These are phyloP conservation scores for Aspergillus piperis DNA, from an alignment of 2,329 filamentous ascomycete species.

Conservation along the genomic window DNA sequence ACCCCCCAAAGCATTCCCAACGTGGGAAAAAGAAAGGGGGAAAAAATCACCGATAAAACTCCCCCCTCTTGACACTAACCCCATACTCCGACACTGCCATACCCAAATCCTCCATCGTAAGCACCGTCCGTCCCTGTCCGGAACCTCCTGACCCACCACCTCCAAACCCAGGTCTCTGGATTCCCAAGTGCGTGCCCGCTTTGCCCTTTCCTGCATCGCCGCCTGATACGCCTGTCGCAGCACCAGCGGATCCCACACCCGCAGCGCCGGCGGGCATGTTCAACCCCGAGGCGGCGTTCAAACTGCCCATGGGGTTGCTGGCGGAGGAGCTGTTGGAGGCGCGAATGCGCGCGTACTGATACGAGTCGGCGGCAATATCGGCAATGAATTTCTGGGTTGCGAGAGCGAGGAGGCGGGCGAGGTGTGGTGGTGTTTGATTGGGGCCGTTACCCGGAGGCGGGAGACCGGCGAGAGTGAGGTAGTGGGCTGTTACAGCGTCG, in stretches of 20 bases:
- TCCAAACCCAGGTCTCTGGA: conserved; percentile 76
- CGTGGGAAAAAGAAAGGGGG: not conserved
- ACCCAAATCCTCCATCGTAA: conserved; percentile 97
- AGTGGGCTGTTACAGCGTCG: conserved; percentile 96
- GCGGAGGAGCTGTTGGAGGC: conserved; percentile 83
- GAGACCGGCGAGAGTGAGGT: conserved; percentile 92
- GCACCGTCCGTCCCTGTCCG: conserved; percentile 80
- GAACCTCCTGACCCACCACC: conserved; percentile 86
- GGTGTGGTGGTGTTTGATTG: conserved; percentile 73
- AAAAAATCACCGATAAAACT: conserved; percentile 76
- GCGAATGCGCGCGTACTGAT: conserved; percentile 95
- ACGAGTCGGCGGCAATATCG: conserved; percentile 94
- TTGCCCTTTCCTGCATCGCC: conserved; percentile 49
- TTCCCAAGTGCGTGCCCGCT: conserved; percentile 63
- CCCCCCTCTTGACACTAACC: conserved; percentile 93
- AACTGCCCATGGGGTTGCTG: conserved; percentile 87
- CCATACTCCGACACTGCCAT: conserved; percentile 99
- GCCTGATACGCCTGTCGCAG: conserved; percentile 50
- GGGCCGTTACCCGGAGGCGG: conserved; percentile 82
- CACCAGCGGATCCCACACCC: conserved; percentile 54
- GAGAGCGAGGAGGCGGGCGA: conserved; percentile 89
- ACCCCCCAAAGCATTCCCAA: not conserved
- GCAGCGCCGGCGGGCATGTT: conserved; percentile 58
- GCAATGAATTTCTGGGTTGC: conserved; percentile 99
- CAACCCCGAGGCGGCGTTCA: conserved; percentile 66